Evolutionary conservation across 2,329 filamentous ascomycete species (phyloP), one percentile per base, ranked within the genome.

Genomic region (Colletotrichum sp.): DNA sequence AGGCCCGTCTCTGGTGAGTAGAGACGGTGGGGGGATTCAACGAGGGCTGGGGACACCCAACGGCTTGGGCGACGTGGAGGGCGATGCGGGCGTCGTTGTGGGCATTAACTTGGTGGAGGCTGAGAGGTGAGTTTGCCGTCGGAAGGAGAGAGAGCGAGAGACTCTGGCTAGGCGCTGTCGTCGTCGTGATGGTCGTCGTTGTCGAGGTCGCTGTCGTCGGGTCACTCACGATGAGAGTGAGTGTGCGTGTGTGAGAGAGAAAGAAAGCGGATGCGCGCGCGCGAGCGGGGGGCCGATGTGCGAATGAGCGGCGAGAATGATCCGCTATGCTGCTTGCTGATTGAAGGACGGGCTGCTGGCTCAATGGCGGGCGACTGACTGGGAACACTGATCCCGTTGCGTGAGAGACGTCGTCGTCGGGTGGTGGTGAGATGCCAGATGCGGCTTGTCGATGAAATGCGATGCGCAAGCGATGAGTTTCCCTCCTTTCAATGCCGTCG

Each of bases 1-100:
- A 78, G 66, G 34, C 66, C 43, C 75, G 78, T 79, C 80, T 76
- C 79, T 70, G 69, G 61, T 58, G 62, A 52, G 36, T 70, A 75
- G 74, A 77, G 76, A 77, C 76, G 74, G 61, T 48, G 55, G 43
- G 43, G 43, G 43, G n/a, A 8, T 32, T 65, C 65, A 61, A 65
- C n/a, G 16, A 58, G 66, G 48, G 66, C 65, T 60, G 9, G 15
- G 34, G 22, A 52, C 48, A 74, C 71, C 70, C 65, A n/a, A 48
- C 39, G 65, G 13, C n/a, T 39, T 39, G 36, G 58, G 70, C 71
- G 74, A 70, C 27, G 8, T 18, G 25, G 43, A 52, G 16, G 60
- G 58, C 22, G 28, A 13, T 22, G 39, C 27, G 65, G 28, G 71
- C 27, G 28, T 30, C 28, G 69, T 75, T 55, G 69, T 75, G 70